A percentile compares a stretch with the other conserved stretches of the same genome.
Evolutionary conservation across 2,329 filamentous ascomycete species (phyloP).

Genomic region (Alternaria arbusti): DNA sequence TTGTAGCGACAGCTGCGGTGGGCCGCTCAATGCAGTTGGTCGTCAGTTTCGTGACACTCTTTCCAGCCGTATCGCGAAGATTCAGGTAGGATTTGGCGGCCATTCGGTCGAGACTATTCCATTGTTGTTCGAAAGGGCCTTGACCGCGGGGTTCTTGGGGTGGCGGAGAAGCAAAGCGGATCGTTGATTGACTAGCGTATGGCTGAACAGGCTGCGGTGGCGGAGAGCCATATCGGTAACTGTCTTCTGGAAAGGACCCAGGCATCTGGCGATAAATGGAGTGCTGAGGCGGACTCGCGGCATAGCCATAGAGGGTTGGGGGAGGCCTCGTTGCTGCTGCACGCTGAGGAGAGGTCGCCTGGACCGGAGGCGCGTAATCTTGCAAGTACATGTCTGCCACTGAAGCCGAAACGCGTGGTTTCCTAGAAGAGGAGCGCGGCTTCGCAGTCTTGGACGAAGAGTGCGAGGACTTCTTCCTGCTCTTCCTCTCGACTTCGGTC

Average conservation of each 20-base stretch:
- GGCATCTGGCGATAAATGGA: conserved; percentile 29
- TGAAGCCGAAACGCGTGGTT: conserved; percentile 19
- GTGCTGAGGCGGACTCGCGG: conserved; percentile 22
- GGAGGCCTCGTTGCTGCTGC: conserved; percentile 7
- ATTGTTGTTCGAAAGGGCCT: conserved; percentile 34
- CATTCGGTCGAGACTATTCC: conserved; percentile 37
- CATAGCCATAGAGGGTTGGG: conserved; percentile 15
- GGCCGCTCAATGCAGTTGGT: conserved; percentile 40
- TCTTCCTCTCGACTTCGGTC: conserved; percentile 24
- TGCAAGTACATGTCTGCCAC: conserved; percentile 20
- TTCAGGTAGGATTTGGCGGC: conserved; percentile 39
- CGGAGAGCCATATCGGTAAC: conserved; percentile 20
- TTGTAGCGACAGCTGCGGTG: conserved; percentile 36
- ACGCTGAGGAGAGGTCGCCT: conserved; percentile 15
- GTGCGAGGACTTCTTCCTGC: conserved; percentile 28
- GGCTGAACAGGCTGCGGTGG: conserved; percentile 21
- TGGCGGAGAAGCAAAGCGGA: conserved; percentile 29
- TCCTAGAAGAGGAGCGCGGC: conserved; percentile 20
- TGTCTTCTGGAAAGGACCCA: conserved; percentile 21
- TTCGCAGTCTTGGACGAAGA: conserved; percentile 23
- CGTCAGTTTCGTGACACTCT: conserved; percentile 34
- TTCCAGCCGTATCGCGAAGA: conserved; percentile 35
- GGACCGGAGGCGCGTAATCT: conserved; percentile 22
- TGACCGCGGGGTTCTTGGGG: conserved; percentile 24
- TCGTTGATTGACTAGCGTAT: conserved; percentile 27